Percentiles rank a stretch among this genome's conserved stretches.
phyloP scores from a whole-genome alignment of 1,284 basidiomycete genomes.

The Cutaneotrichosporon arboriforme region DNA sequence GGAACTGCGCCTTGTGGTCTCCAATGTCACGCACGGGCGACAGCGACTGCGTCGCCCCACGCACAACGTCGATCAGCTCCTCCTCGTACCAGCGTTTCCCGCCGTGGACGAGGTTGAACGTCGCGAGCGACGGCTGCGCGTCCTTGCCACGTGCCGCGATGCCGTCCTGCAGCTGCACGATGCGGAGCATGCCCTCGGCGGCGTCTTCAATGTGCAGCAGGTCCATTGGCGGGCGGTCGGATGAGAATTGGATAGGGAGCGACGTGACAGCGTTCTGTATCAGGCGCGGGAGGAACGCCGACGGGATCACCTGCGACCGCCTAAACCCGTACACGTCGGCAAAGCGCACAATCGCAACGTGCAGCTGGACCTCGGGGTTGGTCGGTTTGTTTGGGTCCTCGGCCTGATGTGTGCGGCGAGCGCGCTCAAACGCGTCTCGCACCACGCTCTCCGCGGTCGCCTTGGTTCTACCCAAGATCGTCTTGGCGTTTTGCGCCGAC shows the following conservation, averaged over 20 bases:
- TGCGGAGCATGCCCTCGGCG: conserved; percentile 24
- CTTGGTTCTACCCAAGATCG: conserved; percentile 38
- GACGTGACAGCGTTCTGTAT: conserved; percentile 38
- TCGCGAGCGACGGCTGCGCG: conserved; percentile 8
- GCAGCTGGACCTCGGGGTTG: neutral
- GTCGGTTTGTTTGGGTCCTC: neutral
- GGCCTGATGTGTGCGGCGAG: neutral
- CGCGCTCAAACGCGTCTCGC: conserved; percentile 8
- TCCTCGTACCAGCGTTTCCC: conserved; percentile 29
- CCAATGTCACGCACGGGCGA: conserved; percentile 41
- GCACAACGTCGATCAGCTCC: conserved; percentile 37
- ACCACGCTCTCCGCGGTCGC: conserved; percentile 31
- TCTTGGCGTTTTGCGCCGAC: conserved; percentile 18
- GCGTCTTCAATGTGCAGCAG: conserved; percentile 42
- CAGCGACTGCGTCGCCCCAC: conserved; percentile 29
- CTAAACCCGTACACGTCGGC: conserved; percentile 42
- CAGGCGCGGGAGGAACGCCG: conserved; percentile 36
- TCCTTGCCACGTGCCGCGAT: neutral
- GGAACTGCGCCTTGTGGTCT: conserved; percentile 13
- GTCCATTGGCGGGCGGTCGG: conserved; percentile 30
- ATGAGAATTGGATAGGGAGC: conserved; percentile 40
- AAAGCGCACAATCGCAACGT: conserved; percentile 33
- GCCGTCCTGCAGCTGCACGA: conserved; percentile 12
- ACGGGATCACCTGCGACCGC: conserved; percentile 24
- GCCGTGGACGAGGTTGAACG: conserved; percentile 40